Evolutionary conservation across 176 grass and related monocot species (phyloP).

Genomic region (Hordeum marinum): DNA sequence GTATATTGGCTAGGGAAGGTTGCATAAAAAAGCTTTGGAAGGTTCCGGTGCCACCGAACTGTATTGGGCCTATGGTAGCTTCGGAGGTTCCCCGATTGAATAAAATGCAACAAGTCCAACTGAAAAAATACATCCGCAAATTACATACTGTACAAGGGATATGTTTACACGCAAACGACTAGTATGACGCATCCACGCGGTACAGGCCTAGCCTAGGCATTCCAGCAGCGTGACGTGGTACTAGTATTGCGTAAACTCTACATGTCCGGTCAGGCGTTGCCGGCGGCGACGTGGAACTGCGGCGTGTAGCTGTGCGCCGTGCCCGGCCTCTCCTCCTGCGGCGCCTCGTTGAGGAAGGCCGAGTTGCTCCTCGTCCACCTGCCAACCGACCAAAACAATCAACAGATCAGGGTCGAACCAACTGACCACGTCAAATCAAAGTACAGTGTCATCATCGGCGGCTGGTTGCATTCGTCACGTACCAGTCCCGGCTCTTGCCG

Average conservation of each 20-base stretch:
- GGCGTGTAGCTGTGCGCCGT: slow-evolving; percentile 49
- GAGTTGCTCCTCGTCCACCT: slow-evolving; percentile 94
- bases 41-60: too few relatives aligned
- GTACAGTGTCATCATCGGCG: too few relatives aligned
- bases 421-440: neutral
- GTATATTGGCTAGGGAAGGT: too few relatives aligned
- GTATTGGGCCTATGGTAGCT: too few relatives aligned
- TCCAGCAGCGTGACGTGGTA: neutral
- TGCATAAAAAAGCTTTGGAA: too few relatives aligned
- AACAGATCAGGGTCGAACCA: neutral
- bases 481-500: slow-evolving; percentile 49
- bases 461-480: neutral
- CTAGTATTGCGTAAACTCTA: neutral
- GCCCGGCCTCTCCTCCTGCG: slow-evolving; percentile 40
- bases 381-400: neutral
- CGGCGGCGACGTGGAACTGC: slow-evolving; percentile 62
- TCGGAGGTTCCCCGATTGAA: too few relatives aligned
- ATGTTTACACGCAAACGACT: too few relatives aligned
- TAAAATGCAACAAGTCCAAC: too few relatives aligned
- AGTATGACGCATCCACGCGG: too few relatives aligned
- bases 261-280: neutral
- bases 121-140: too few relatives aligned
- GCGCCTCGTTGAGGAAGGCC: slow-evolving; percentile 89
- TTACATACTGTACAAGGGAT: too few relatives aligned
- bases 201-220: too few relatives aligned